Evolutionary conservation across 305 asterid genomes (phyloP), one percentile per base, ranked within the genome.

Genomic region (Fraxinus sp.): DNA sequence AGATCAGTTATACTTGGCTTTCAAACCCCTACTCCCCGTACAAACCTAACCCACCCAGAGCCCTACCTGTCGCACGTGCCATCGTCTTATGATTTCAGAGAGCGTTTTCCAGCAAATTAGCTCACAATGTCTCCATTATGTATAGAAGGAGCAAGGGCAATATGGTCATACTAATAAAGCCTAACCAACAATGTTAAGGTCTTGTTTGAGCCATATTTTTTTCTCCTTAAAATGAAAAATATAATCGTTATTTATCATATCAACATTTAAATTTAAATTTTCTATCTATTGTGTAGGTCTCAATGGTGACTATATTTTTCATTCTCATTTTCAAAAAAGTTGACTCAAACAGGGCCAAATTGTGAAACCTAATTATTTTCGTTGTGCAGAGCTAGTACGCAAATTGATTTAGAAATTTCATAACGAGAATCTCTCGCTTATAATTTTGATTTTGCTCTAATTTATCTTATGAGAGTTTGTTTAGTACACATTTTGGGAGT

Each of bases 1-100:
- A 87, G 87, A 87, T 87, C 90, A 43, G 96, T 89, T 90, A 88
- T 5, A 16, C 78, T 90, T 88, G 90, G 86, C 91, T 88, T 88
- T 90, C 95, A 85, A 73, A 59, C 81, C 81, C 68, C 59, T 79
- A 35, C 22, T 39, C 24, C 66, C 64, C 22, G 64, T 82, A 55
- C 73, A 79, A 36, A 82, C 86, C 90, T 70, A 85, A 77, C 82
- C 76, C 22, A 20, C 78, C 62, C 80, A 57, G 57, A 73, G 39
- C 81, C 85, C 84, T 57, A 82, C 81, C 82, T 71, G 74, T 78
- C 84, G 79, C 90, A 84, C 89, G 86, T 89, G 90, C 87, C 11
- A 57, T 57, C 68, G 24, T 57, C 68, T 57, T 18, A n/a, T 55
- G 24, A 55, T 55, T 55, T 55, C 24, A 55, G 24, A 55, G 68